phyloP scores from a whole-genome alignment of 1,139 yeast species.

The Debaryomyces udenii region DNA sequence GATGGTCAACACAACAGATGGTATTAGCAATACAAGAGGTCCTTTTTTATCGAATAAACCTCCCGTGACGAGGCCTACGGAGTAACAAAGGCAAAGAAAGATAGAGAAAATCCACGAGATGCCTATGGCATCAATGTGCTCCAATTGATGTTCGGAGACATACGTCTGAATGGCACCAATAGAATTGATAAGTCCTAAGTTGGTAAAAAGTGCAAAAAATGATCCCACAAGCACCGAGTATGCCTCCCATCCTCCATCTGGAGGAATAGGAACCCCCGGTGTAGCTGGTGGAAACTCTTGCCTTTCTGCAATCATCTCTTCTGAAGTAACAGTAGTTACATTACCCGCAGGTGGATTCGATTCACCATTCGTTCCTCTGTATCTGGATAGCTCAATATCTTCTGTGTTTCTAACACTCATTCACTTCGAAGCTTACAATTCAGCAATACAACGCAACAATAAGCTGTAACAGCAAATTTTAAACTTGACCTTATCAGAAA shows the following conservation, averaged over 20 bases:
- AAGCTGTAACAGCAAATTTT: no score
- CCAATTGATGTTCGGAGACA: constrained; percentile 55
- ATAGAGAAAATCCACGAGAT: constrained; percentile 71
- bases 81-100: constrained; percentile 58
- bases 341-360: not conserved
- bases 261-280: constrained; percentile 23
- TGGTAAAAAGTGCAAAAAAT: constrained; percentile 57
- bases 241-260: constrained; percentile 66
- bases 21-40: constrained; percentile 41
- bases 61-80: constrained; percentile 54
- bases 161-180: constrained; percentile 70
- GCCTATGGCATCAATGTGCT: constrained; percentile 43
- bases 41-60: constrained; percentile 54
- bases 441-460: no score
- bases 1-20: constrained; percentile 45
- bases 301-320: not conserved
- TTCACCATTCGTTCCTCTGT: not conserved
- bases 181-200: constrained; percentile 63
- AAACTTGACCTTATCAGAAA: no score
- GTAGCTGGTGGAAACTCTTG: not conserved
- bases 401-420: no score
- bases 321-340: not conserved
- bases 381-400: not conserved
- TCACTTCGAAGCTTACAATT: no score
- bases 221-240: constrained; percentile 67